These are phyloP conservation scores for Pichia sp. DNA, from an alignment of 1,139 yeast species.

Conservation along the genomic window DNA sequence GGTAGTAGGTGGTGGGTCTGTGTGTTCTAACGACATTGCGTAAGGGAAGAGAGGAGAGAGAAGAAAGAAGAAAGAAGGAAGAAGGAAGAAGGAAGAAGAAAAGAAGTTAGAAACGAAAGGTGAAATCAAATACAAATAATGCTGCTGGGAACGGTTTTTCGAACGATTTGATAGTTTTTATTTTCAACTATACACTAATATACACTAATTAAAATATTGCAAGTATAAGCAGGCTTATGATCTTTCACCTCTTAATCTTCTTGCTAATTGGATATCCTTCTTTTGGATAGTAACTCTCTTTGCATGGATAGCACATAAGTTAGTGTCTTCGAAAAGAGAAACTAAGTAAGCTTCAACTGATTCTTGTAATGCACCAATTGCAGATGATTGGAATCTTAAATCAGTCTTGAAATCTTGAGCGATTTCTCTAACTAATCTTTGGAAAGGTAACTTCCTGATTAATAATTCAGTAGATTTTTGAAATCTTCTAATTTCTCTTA, in stretches of 20 bases:
- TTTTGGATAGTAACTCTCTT: slow-evolving; percentile 99
- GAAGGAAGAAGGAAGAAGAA: background rate
- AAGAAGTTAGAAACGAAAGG: no score
- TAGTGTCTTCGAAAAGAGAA: slow-evolving; percentile 66
- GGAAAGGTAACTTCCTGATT: slow-evolving; percentile 98
- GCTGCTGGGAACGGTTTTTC: background rate
- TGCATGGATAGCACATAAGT: slow-evolving; percentile 98
- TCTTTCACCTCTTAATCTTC: slow-evolving; percentile 99
- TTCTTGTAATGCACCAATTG: slow-evolving; percentile 98
- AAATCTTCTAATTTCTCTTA: slow-evolving; percentile 99
- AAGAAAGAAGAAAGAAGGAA: no score
- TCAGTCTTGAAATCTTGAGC: slow-evolving; percentile 98
- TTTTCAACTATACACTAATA: slow-evolving; percentile 17
- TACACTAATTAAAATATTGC: slow-evolving; percentile 11
- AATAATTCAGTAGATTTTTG: slow-evolving; percentile 96
- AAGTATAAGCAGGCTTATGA: slow-evolving; percentile 36
- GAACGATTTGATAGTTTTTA: background rate
- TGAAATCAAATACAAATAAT: no score
- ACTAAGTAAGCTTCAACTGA: slow-evolving; percentile 96
- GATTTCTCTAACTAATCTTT: slow-evolving; percentile 96
- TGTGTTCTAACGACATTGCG: no score
- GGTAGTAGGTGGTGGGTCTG: background rate
- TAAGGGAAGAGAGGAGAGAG: background rate
- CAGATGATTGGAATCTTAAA: slow-evolving; percentile 97
- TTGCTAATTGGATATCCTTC: slow-evolving; percentile 98